Conservation (phyloP, 108 stramenopile genomes). For the Seminavis robusta region DNA sequence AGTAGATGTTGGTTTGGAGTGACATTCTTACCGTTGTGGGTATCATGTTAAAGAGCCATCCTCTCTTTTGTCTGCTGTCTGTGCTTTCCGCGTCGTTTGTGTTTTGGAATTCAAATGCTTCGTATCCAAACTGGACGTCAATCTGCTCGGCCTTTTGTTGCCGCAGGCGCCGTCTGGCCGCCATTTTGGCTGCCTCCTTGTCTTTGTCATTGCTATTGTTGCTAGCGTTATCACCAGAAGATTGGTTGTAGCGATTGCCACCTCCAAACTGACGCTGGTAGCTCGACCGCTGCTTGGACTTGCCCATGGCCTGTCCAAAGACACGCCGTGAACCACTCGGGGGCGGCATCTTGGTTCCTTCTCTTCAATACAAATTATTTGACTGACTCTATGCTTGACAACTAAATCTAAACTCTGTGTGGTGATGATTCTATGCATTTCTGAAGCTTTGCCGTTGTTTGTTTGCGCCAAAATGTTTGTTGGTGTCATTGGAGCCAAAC, state of each 20-base stretch:
- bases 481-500: too few relatives aligned
- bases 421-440: too few relatives aligned
- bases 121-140: constrained; percentile 62
- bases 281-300: constrained; percentile 10
- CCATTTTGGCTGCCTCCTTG: constrained; percentile 22
- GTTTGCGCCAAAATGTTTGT: too few relatives aligned
- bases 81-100: constrained; percentile 9
- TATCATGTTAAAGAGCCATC: constrained; percentile 92
- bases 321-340: constrained; percentile 1
- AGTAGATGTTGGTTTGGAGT: neutral
- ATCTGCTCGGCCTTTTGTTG: constrained; percentile 50
- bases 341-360: too few relatives aligned
- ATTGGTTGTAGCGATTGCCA: neutral
- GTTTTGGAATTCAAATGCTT: constrained; percentile 28
- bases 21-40: constrained; percentile 73
- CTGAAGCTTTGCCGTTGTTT: too few relatives aligned
- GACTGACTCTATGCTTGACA: too few relatives aligned
- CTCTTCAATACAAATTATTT: too few relatives aligned
- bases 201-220: constrained; percentile 14
- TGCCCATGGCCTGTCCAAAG: constrained; percentile 44
- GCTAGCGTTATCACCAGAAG: constrained; percentile 1
- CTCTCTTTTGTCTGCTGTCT: constrained; percentile 32
- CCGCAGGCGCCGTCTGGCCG: constrained; percentile 29
- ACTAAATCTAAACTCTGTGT: too few relatives aligned
- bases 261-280: constrained; percentile 73